Evolutionary conservation across 768 basidiomycete species (phyloP).

Genomic region (Gloeopeniophorella convolvens): DNA sequence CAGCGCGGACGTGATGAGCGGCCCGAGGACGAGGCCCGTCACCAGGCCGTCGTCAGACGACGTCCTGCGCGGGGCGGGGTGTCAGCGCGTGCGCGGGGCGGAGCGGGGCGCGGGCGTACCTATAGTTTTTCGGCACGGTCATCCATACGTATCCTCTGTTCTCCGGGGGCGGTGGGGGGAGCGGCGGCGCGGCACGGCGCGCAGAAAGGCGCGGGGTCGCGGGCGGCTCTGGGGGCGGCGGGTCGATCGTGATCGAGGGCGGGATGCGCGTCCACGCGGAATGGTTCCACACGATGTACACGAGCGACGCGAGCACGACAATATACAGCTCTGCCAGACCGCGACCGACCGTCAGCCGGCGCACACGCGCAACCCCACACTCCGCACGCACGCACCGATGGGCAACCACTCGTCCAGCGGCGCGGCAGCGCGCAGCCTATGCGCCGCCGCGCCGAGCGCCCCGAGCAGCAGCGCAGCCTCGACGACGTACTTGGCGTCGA

Average conservation of each 20-base stretch:
- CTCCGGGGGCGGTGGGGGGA: conserved; percentile 32
- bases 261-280: conserved; percentile 3
- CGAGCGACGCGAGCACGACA: conserved; percentile 13
- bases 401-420: conserved; percentile 9
- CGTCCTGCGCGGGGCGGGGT: conserved; percentile 44
- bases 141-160: conserved; percentile 79
- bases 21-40: conserved; percentile 78
- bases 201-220: conserved; percentile 33
- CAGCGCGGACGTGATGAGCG: conserved; percentile 68
- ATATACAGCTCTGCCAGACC: conserved; percentile 13
- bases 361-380: no score
- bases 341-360: no score
- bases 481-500: conserved; percentile 54
- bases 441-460: conserved; percentile 52
- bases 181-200: conserved; percentile 32
- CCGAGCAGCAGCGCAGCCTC: conserved; percentile 62
- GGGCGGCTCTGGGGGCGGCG: conserved; percentile 1
- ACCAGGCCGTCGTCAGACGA: conserved; percentile 81
- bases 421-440: conserved; percentile 34
- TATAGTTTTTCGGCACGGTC: conserved; percentile 84
- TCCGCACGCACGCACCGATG: conserved; percentile 20
- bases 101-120: conserved; percentile 51
- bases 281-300: conserved; percentile 19
- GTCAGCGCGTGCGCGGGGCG: no score
- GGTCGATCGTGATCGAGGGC: not conserved